A percentile compares a stretch with the other conserved stretches of the same genome.
Evolutionary conservation across 1,284 basidiomycete species (phyloP).

Genomic region (Trametes hirsuta): DNA sequence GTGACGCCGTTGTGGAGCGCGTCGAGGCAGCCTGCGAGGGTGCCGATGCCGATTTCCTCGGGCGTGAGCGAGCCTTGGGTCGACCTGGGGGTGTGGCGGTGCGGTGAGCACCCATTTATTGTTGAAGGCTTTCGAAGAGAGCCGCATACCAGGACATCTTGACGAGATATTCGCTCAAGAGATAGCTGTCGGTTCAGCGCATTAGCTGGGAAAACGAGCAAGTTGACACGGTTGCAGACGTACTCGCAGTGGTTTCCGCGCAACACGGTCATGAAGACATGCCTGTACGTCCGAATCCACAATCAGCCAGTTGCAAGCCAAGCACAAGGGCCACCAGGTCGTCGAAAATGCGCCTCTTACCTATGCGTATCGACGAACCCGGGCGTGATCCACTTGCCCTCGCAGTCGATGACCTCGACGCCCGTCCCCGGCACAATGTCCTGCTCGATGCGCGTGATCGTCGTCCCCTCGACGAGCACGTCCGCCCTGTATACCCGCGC

Average conservation of each 20-base stretch:
- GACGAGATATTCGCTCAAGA: constrained; percentile 36
- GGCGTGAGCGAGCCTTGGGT: constrained; percentile 32
- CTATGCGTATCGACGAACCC: constrained; percentile 39
- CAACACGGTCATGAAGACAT: constrained; percentile 37
- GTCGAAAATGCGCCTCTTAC: constrained; percentile 13
- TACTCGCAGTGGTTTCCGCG: constrained; percentile 36
- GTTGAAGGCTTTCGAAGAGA: neutral
- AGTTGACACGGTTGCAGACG: constrained; percentile 1
- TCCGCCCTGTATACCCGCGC: constrained; percentile 32
- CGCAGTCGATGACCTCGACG: constrained; percentile 34
- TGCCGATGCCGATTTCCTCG: constrained; percentile 35
- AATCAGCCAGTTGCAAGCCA: neutral
- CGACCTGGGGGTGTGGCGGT: constrained; percentile 18
- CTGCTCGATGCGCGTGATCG: constrained; percentile 30
- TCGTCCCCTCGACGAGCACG: constrained; percentile 33
- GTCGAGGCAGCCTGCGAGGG: constrained; percentile 38
- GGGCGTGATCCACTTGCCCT: constrained; percentile 37
- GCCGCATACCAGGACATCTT: constrained; percentile 33
- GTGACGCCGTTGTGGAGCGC: constrained; percentile 38
- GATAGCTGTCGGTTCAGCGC: constrained; percentile 26
- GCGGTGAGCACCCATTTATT: neutral
- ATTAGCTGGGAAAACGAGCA: neutral
- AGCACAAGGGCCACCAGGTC: neutral
- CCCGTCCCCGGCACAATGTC: constrained; percentile 26
- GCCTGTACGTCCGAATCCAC: constrained; percentile 19